Percentiles rank a stretch among this genome's conserved stretches.
Evolutionary conservation across 768 basidiomycete genomes (phyloP).

Genomic region (Hericium coralloides): DNA sequence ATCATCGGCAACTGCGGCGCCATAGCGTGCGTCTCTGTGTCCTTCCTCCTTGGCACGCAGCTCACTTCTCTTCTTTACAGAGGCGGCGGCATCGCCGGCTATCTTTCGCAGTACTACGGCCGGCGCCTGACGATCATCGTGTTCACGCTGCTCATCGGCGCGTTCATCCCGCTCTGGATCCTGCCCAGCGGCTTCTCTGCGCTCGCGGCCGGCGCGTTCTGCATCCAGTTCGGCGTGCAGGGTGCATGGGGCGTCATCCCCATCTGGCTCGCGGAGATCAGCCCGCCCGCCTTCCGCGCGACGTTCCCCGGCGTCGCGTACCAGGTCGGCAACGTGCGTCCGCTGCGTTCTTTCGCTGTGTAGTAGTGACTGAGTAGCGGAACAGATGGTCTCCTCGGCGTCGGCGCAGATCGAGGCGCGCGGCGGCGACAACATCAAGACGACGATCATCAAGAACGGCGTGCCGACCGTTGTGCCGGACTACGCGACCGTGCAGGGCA

Average conservation of each 20-base stretch:
- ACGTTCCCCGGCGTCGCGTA: conserved; percentile 37
- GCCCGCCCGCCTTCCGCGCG: conserved; percentile 40
- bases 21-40: conserved; percentile 15
- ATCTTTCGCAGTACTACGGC: conserved; percentile 32
- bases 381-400: conserved; percentile 34
- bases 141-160: conserved; percentile 24
- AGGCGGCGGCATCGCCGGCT: conserved; percentile 32
- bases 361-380: background rate
- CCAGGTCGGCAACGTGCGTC: conserved; percentile 30
- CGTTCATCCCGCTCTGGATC: conserved; percentile 34
- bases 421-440: conserved; percentile 11
- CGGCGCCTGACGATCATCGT: conserved; percentile 35
- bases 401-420: conserved; percentile 42
- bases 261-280: conserved; percentile 36
- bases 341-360: background rate
- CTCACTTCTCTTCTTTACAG: conserved; percentile 11
- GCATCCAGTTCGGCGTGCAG: conserved; percentile 38
- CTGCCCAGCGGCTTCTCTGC: conserved; percentile 31
- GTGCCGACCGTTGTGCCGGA: background rate
- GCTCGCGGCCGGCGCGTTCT: conserved; percentile 40
- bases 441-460: conserved; percentile 8
- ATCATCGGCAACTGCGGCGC: conserved; percentile 32
- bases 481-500: conserved; percentile 6
- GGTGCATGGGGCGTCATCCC: conserved; percentile 28
- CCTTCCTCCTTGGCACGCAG: background rate